Conservation (phyloP, 768 basidiomycete genomes). For the Gautieria morchelliformis region DNA sequence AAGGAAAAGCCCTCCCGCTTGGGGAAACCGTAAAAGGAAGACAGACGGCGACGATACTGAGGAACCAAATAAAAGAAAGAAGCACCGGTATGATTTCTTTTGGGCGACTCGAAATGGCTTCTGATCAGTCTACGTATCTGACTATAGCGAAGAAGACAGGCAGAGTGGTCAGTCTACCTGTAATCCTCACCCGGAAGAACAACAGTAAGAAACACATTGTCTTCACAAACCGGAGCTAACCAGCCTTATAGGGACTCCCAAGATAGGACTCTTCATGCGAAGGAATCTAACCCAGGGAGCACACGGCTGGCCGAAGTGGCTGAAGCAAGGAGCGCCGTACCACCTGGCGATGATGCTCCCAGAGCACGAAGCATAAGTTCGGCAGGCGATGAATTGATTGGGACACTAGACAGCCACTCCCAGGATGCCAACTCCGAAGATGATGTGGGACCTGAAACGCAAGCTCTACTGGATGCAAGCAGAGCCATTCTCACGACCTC, state of each 20-base stretch:
- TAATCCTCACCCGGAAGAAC: no score
- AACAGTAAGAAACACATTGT: no score
- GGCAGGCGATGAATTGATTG: not conserved
- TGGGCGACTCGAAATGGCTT: not conserved
- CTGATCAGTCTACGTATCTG: no score
- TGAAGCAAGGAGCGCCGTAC: not conserved
- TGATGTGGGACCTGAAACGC: slow-evolving; percentile 2
- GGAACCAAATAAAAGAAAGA: not conserved
- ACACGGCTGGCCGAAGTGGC: not conserved
- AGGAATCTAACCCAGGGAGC: not conserved
- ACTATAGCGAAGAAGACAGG: no score
- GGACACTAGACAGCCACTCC: not conserved
- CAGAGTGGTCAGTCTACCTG: no score
- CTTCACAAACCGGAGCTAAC: no score
- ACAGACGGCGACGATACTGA: not conserved
- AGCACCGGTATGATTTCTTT: not conserved
- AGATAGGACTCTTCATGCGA: no score
- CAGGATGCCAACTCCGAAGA: not conserved
- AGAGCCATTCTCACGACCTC: not conserved
- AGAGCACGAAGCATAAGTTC: not conserved
- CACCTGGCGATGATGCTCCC: no score
- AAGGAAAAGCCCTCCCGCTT: slow-evolving; percentile 50
- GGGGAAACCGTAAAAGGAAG: slow-evolving; percentile 39
- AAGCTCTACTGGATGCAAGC: not conserved
- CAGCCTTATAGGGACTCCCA: no score